phyloP scores from a whole-genome alignment of 1,284 basidiomycete genomes.

The Grifola frondosa region DNA sequence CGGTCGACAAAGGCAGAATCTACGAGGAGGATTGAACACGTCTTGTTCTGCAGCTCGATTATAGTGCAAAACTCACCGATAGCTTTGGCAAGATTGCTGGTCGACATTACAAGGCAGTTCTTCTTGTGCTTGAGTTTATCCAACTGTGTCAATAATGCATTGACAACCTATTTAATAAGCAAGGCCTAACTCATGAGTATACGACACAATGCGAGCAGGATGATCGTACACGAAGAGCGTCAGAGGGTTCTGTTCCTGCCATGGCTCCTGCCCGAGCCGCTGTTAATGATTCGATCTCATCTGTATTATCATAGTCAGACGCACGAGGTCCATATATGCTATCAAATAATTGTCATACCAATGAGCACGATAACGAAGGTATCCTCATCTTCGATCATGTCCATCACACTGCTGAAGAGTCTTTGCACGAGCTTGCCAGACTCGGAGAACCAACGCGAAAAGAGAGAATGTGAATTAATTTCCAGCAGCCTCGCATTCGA shows the following conservation, averaged over 20 bases:
- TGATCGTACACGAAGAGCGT: slow-evolving; percentile 92
- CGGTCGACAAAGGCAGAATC: slow-evolving; percentile 96
- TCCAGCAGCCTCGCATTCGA: slow-evolving; percentile 86
- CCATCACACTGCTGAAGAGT: slow-evolving; percentile 86
- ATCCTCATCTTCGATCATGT: slow-evolving; percentile 87
- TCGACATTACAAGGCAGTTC: slow-evolving; percentile 96
- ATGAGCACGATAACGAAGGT: slow-evolving; percentile 95
- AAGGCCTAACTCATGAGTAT: neutral
- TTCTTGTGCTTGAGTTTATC: slow-evolving; percentile 92
- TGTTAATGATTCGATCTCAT: slow-evolving; percentile 96
- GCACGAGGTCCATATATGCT: neutral
- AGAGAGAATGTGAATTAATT: slow-evolving; percentile 96
- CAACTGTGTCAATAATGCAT: slow-evolving; percentile 94
- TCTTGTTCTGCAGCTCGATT: neutral
- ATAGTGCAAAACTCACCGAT: slow-evolving; percentile 65
- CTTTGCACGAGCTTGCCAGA: slow-evolving; percentile 97
- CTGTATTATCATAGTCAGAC: slow-evolving; percentile 39
- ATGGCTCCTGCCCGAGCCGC: slow-evolving; percentile 93
- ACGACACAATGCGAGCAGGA: too few species aligned
- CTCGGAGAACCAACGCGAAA: slow-evolving; percentile 98
- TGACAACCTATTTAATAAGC: slow-evolving; percentile 76
- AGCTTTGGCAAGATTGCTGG: slow-evolving; percentile 91
- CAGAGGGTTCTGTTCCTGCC: slow-evolving; percentile 92
- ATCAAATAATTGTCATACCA: slow-evolving; percentile 44
- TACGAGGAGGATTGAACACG: slow-evolving; percentile 37